phyloP scores from a whole-genome alignment of 2,329 filamentous ascomycete species.

The Sarocladiaceae sp. region DNA sequence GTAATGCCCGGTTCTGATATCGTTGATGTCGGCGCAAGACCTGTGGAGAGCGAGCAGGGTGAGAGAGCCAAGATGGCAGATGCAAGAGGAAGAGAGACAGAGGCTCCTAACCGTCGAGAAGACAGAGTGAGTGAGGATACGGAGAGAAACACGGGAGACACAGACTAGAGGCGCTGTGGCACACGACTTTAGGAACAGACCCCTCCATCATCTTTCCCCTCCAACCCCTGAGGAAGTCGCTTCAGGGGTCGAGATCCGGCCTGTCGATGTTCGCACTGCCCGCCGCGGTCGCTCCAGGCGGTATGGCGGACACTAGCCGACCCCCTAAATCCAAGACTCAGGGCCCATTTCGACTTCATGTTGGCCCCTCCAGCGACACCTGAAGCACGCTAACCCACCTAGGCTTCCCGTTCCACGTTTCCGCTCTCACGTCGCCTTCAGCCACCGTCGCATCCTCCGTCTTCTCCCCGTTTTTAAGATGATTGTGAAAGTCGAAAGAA shows the following conservation, averaged over 20 bases:
- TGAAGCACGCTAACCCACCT: constrained; percentile 22
- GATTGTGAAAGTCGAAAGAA: too few relatives aligned
- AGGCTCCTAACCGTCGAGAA: neutral
- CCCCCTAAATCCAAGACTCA: neutral
- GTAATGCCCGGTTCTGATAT: neutral
- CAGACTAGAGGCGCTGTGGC: neutral
- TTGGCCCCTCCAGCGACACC: constrained; percentile 13
- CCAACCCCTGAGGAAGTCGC: neutral
- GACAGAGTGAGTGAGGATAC: constrained; percentile 5
- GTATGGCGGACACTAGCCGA: neutral
- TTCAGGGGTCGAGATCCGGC: neutral
- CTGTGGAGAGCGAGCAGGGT: neutral
- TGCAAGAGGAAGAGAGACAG: neutral
- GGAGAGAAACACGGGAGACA: constrained; percentile 3
- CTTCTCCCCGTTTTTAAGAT: neutral
- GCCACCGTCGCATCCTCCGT: neutral
- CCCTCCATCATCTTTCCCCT: neutral
- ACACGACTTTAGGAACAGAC: neutral
- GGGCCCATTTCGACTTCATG: too few relatives aligned
- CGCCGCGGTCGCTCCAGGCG: neutral
- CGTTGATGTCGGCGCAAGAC: neutral
- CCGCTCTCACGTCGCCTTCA: constrained; percentile 8
- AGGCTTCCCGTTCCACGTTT: constrained; percentile 15
- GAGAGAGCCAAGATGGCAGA: neutral
- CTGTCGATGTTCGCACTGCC: neutral